These are phyloP conservation scores for Hemisphaericaspora lyxosophila DNA, from an alignment of 1,139 yeast genomes.

Conservation along the genomic window DNA sequence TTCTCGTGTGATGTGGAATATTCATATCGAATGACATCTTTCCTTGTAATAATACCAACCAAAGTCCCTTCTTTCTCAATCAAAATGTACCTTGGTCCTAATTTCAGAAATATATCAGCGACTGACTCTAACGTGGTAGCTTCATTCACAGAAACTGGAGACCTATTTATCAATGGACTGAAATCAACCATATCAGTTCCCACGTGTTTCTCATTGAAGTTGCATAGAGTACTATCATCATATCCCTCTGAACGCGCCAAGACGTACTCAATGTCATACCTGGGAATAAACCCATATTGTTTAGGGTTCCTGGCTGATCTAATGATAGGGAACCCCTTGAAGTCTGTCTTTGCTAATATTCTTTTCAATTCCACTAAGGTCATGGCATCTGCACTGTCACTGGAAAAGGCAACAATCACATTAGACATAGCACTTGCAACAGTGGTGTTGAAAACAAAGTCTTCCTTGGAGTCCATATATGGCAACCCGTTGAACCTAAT, in stretches of 20 bases:
- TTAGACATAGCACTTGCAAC: slow-evolving; percentile 69
- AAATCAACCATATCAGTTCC: slow-evolving; percentile 30
- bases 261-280: slow-evolving; percentile 31
- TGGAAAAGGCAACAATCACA: slow-evolving; percentile 50
- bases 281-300: slow-evolving; percentile 37
- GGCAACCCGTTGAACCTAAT: slow-evolving; percentile 88
- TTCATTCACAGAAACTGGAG: slow-evolving; percentile 64
- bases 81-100: slow-evolving; percentile 78
- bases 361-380: slow-evolving; percentile 35
- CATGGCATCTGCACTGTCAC: slow-evolving; percentile 28
- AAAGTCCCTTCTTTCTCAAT: slow-evolving; percentile 57
- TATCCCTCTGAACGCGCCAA: slow-evolving; percentile 18
- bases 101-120: slow-evolving; percentile 66
- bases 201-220: slow-evolving; percentile 15
- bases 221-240: slow-evolving; percentile 20
- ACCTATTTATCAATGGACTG: slow-evolving; percentile 47
- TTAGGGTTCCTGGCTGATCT: slow-evolving; percentile 30
- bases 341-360: slow-evolving; percentile 38
- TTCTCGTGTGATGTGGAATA: slow-evolving; percentile 30
- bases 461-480: slow-evolving; percentile 73
- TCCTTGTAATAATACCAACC: slow-evolving; percentile 64
- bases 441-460: slow-evolving; percentile 52
- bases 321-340: slow-evolving; percentile 59
- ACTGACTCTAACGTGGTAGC: slow-evolving; percentile 60
- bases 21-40: slow-evolving; percentile 63